Evolutionary conservation across 179 eudicot species (phyloP).

Genomic region (Silene vulgaris): DNA sequence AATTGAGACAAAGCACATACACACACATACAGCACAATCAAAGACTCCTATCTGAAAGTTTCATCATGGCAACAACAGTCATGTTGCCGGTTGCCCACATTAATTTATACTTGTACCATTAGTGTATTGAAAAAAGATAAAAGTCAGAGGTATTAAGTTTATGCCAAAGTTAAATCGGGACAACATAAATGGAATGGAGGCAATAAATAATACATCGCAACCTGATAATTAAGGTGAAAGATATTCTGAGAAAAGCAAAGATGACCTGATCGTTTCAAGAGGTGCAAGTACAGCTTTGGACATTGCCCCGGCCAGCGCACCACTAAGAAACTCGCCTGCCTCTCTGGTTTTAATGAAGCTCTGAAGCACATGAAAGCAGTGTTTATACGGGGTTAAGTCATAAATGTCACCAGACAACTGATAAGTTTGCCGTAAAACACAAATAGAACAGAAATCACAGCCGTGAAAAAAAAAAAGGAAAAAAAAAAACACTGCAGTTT

Average conservation of each 20-base stretch:
- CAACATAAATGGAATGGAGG: not conserved
- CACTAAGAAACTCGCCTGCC: slow-evolving; percentile 87
- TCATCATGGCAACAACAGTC: not conserved
- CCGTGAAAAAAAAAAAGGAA: no score
- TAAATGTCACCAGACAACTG: not conserved
- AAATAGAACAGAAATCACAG: not conserved
- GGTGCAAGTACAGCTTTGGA: slow-evolving; percentile 95
- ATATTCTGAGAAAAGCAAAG: slow-evolving; percentile 1
- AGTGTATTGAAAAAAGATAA: not conserved
- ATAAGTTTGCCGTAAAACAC: not conserved
- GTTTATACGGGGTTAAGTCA: slow-evolving; percentile 3
- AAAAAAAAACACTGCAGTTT: no score
- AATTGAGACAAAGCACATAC: not conserved
- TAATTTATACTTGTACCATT: no score
- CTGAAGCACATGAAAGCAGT: slow-evolving; percentile 33
- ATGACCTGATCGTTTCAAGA: slow-evolving; percentile 89
- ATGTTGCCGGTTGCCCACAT: not conserved
- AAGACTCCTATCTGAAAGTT: not conserved
- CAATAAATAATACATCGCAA: not conserved
- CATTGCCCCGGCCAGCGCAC: slow-evolving; percentile 98
- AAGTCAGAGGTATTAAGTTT: not conserved
- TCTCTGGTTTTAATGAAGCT: slow-evolving; percentile 57
- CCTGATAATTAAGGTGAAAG: not conserved
- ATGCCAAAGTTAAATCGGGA: not conserved
- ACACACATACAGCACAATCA: not conserved